A percentile compares a stretch with the other conserved stretches of the same genome.
Conservation (phyloP, 2,329 filamentous ascomycete species). For the Lasiodiplodia sp. region DNA sequence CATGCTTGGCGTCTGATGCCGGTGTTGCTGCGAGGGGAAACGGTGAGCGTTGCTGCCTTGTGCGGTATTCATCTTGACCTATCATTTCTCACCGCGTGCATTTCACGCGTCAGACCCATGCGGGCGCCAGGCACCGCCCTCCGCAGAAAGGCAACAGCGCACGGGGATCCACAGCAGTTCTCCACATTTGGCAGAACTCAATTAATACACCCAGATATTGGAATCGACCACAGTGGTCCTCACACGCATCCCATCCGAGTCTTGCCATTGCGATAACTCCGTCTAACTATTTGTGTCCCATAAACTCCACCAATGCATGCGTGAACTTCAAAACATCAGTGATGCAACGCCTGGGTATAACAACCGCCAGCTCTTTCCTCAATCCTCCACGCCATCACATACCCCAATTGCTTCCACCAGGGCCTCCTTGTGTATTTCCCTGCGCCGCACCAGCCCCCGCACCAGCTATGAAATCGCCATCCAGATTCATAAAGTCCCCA, state of each 20-base stretch:
- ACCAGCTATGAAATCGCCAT: slow-evolving; percentile 16
- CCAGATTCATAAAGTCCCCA: slow-evolving; percentile 45
- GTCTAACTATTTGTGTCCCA: background rate
- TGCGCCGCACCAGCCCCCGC: slow-evolving; percentile 1
- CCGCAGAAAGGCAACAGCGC: no score
- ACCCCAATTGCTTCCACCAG: background rate
- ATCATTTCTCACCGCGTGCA: no score
- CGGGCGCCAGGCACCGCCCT: no score
- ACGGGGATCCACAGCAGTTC: no score
- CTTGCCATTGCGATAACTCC: background rate
- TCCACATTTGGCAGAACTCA: no score
- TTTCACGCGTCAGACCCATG: no score
- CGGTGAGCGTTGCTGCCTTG: no score
- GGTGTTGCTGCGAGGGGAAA: no score
- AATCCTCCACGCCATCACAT: background rate
- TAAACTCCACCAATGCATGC: background rate
- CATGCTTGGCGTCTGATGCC: no score
- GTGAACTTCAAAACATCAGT: slow-evolving; percentile 1
- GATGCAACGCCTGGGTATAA: slow-evolving; percentile 22
- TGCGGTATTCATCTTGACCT: no score
- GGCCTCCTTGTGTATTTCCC: background rate
- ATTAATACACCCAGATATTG: no score
- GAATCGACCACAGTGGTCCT: no score
- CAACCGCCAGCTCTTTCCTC: background rate
- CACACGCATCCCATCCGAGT: background rate